phyloP scores from a whole-genome alignment of 2,329 filamentous ascomycete species.

The Myriosclerotinia duriaeana region DNA sequence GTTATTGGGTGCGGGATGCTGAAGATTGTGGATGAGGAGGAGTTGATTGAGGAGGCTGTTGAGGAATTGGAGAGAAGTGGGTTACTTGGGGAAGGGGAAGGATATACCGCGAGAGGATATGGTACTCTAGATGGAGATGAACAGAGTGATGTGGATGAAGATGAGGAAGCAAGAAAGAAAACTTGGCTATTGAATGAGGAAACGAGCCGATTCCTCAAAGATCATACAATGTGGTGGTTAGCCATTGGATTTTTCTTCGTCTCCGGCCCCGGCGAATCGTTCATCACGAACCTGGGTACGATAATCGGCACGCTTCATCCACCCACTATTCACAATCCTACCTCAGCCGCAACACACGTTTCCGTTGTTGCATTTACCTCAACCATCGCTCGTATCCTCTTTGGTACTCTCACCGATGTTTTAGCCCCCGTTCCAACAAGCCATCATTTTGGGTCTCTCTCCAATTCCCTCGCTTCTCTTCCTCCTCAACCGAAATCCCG shows the following conservation, averaged over 20 bases:
- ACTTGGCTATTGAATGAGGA: constrained; percentile 89
- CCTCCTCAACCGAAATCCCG: constrained; percentile 39
- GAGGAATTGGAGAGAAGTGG: constrained; percentile 90
- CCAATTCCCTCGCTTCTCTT: constrained; percentile 42
- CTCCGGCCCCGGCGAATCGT: constrained; percentile 78
- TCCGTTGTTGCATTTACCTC: constrained; percentile 89
- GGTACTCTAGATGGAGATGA: constrained; percentile 53
- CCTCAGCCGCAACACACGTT: constrained; percentile 77
- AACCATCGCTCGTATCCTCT: constrained; percentile 85
- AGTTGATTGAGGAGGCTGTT: constrained; percentile 84
- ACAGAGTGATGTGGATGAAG: constrained; percentile 44
- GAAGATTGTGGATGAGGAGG: constrained; percentile 77
- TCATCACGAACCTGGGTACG: constrained; percentile 95
- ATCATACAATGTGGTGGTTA: constrained; percentile 95
- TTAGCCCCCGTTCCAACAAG: constrained; percentile 63
- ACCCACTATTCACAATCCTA: constrained; percentile 52
- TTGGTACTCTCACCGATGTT: constrained; percentile 83
- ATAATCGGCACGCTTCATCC: constrained; percentile 83
- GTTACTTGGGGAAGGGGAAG: constrained; percentile 70
- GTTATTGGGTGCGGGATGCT: constrained; percentile 72
- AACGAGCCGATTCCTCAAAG: constrained; percentile 78
- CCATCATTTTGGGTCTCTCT: constrained; percentile 34
- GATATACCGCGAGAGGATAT: constrained; percentile 65
- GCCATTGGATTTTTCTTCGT: constrained; percentile 89
- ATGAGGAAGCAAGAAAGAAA: constrained; percentile 67